Conservation (phyloP, 1,284 basidiomycete species). For the Cryptococcus floricola region DNA sequence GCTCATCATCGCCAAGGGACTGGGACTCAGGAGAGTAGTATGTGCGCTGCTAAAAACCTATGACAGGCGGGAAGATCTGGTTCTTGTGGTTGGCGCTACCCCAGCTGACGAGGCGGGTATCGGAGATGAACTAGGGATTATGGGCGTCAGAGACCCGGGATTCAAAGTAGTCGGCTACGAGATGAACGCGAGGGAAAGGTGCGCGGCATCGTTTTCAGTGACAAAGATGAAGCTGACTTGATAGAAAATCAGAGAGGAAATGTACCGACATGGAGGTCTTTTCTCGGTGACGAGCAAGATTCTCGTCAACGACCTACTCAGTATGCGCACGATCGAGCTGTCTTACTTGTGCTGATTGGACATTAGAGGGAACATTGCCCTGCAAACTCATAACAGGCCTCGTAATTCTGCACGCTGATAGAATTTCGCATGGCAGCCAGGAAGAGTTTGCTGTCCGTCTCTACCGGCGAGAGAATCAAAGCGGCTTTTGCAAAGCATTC, state of each 20-base stretch:
- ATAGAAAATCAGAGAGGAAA: slow-evolving; percentile 59
- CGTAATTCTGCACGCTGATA: slow-evolving; percentile 90
- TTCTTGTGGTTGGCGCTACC: slow-evolving; percentile 72
- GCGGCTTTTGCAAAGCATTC: slow-evolving; percentile 93
- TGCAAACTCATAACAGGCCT: slow-evolving; percentile 82
- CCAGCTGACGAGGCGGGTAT: slow-evolving; percentile 85
- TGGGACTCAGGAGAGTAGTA: slow-evolving; percentile 72
- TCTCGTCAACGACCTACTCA: slow-evolving; percentile 91
- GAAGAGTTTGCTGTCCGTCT: slow-evolving; percentile 89
- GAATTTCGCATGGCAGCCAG: slow-evolving; percentile 72
- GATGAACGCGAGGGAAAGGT: slow-evolving; percentile 75
- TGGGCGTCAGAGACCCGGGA: slow-evolving; percentile 84
- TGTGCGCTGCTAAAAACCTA: slow-evolving; percentile 88
- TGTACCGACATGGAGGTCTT: slow-evolving; percentile 84
- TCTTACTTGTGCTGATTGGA: neutral
- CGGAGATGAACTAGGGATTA: slow-evolving; percentile 84
- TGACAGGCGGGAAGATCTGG: slow-evolving; percentile 76
- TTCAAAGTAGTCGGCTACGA: slow-evolving; percentile 81
- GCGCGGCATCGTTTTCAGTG: slow-evolving; percentile 21
- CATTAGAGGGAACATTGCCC: slow-evolving; percentile 64
- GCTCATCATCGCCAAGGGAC: slow-evolving; percentile 76
- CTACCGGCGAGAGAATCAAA: slow-evolving; percentile 77
- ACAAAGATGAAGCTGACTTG: neutral
- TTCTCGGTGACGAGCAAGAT: slow-evolving; percentile 92
- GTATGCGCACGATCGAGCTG: slow-evolving; percentile 19